Percentiles rank a stretch among this genome's conserved stretches.
These are phyloP conservation scores for Exsudoporus frostii DNA, from an alignment of 768 basidiomycete species.

Conservation along the genomic window DNA sequence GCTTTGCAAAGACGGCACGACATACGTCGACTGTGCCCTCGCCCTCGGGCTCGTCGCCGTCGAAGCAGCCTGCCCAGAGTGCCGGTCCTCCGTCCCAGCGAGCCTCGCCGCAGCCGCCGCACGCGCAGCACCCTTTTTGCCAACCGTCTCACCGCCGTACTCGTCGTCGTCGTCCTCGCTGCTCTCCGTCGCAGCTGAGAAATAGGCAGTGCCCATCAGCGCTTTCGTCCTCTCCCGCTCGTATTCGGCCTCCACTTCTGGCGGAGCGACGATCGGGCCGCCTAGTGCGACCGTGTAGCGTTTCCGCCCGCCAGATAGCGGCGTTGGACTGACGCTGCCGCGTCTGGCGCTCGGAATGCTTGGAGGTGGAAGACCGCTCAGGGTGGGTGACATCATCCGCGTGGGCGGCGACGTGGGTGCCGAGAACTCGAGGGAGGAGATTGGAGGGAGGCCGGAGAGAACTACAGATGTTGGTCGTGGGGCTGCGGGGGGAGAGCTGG, in stretches of 20 bases:
- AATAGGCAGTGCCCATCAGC: constrained; percentile 40
- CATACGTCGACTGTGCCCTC: constrained; percentile 62
- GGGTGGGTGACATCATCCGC: constrained; percentile 22
- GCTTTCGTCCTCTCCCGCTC: constrained; percentile 26
- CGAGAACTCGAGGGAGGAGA: constrained; percentile 24
- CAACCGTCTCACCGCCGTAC: constrained; percentile 48
- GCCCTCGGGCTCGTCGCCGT: constrained; percentile 28
- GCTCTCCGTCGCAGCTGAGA: constrained; percentile 39
- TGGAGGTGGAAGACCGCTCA: constrained; percentile 41
- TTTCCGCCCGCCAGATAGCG: constrained; percentile 53
- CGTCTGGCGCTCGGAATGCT: constrained; percentile 40
- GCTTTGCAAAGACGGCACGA: constrained; percentile 30
- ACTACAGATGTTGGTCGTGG: constrained; percentile 42
- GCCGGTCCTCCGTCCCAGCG: constrained; percentile 23
- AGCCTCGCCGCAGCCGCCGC: constrained; percentile 35
- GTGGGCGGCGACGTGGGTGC: constrained; percentile 22
- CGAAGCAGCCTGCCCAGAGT: constrained; percentile 7
- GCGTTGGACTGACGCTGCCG: constrained; percentile 65
- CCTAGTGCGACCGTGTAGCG: constrained; percentile 85
- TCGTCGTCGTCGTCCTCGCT: constrained; percentile 38
- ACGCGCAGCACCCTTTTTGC: constrained; percentile 41
- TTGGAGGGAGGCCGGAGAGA: constrained; percentile 44
- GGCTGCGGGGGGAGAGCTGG: constrained; percentile 45
- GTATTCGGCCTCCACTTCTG: constrained; percentile 27
- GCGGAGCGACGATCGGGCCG: constrained; percentile 54